Evolutionary conservation across 768 basidiomycete species (phyloP).

Genomic region (Leccinum disarticulatum): DNA sequence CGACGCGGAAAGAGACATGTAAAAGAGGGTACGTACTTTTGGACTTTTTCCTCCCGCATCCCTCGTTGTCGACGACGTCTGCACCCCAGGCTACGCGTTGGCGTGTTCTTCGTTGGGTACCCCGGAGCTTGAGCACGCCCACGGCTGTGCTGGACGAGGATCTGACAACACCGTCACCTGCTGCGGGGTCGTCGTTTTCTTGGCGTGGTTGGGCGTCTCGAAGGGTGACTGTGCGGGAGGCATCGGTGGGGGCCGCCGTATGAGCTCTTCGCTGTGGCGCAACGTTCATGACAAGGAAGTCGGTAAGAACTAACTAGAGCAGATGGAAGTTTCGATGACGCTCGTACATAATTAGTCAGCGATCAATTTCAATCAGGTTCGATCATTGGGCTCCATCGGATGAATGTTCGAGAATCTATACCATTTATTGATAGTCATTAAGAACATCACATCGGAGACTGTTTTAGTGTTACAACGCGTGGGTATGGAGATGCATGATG

Average conservation of each 20-base stretch:
- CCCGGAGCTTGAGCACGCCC: constrained; percentile 63
- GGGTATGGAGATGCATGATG: constrained; percentile 25
- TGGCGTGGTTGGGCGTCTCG: constrained; percentile 36
- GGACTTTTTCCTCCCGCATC: constrained; percentile 84
- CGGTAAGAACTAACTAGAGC: not conserved
- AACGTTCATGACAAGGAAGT: constrained; percentile 13
- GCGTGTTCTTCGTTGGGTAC: constrained; percentile 42
- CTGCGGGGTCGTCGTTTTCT: constrained; percentile 21
- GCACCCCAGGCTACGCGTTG: constrained; percentile 81
- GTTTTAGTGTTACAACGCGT: constrained; percentile 28
- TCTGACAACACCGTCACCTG: constrained; percentile 10
- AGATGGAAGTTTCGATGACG: not conserved
- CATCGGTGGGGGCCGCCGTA: constrained; percentile 47
- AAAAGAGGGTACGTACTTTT: constrained; percentile 67
- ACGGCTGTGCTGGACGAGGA: constrained; percentile 24
- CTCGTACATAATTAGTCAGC: constrained; percentile 19
- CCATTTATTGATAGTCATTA: constrained; percentile 21
- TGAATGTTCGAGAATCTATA: constrained; percentile 14
- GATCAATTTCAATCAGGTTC: not conserved
- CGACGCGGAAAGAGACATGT: constrained; percentile 13
- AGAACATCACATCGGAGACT: constrained; percentile 7
- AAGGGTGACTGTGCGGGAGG: constrained; percentile 55
- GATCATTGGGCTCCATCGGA: not conserved
- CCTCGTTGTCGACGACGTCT: constrained; percentile 89
- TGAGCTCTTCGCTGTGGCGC: constrained; percentile 33